Evolutionary conservation across 768 basidiomycete genomes (phyloP), one percentile per base, ranked within the genome.

Genomic region (Trametes meyenii): DNA sequence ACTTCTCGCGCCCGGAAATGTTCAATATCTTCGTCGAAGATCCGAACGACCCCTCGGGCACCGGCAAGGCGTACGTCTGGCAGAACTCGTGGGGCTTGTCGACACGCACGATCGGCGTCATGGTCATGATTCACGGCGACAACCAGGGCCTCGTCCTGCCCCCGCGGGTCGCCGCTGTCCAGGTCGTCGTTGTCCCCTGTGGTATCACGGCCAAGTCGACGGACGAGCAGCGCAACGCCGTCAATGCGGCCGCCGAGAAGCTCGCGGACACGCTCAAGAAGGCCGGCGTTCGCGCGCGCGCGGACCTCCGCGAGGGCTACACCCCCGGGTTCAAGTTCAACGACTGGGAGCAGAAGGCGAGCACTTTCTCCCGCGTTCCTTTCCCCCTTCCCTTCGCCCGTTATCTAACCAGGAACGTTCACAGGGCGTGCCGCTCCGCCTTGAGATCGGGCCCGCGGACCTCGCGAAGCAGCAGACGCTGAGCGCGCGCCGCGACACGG

Each of bases 271-370:
- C 78, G 23, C 77, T 99, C 64, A 83, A 85, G 74, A 86, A 85
- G 68, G 81, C 80, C 7, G 94, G 86, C 48, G 74, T 98, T 64
- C 81, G 91, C 64, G 92, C 92, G 36, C 93, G 89, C 75, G 93
- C 93, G 1, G 97, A 99, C 78, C 78, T 95, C 63, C 80, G 96
- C 61, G 97, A 98, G 3, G 94, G 92, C 8, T 97, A 98, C 75
- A 98, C 96, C 33, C 97, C 97, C 10, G 97, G 97, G 33, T 98
- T 90, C 80, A 99, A 99, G 78, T 99, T 97, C 81, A 97, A 98
- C 72, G 94, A 98, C 70, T 98, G 96, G 95, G 97, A 99, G 79
- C 90, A 98, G 77, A 93, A 96, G 86, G 94, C 91, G 62, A 49
- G 76, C 29, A 33, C 29, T 8, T 33, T 23, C n/a, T n/a, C 17